These are phyloP conservation scores for Albugo candida DNA, from an alignment of 352 stramenopile species.

Conservation along the genomic window DNA sequence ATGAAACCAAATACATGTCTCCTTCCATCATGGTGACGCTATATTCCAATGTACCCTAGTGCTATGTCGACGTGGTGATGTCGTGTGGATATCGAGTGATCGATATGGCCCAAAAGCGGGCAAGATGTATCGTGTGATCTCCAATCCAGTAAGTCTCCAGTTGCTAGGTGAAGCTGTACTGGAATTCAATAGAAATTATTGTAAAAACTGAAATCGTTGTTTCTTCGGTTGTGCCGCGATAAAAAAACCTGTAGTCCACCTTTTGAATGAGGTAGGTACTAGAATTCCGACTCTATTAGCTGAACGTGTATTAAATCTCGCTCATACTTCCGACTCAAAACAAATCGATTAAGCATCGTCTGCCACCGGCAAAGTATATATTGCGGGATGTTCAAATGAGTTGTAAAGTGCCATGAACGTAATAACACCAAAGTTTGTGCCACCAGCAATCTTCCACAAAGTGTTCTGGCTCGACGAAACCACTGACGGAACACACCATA, in stretches of 20 bases:
- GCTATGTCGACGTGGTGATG: slow-evolving; percentile 3
- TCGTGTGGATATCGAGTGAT: slow-evolving; percentile 3
- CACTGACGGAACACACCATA: slow-evolving; percentile 7
- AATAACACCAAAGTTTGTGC: slow-evolving; percentile 5
- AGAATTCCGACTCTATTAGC: slow-evolving; percentile 3
- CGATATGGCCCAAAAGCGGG: neutral
- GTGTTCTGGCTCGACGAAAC: slow-evolving; percentile 3
- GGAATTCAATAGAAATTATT: slow-evolving; percentile 1
- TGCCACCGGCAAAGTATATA: neutral
- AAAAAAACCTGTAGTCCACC: slow-evolving; percentile 2
- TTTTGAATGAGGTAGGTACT: slow-evolving; percentile 3
- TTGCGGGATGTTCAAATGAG: neutral
- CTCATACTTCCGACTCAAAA: slow-evolving; percentile 6
- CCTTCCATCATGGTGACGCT: neutral
- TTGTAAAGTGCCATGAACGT: slow-evolving; percentile 4
- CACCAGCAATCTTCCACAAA: slow-evolving; percentile 1
- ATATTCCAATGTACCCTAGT: slow-evolving; percentile 1
- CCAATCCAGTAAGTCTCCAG: neutral
- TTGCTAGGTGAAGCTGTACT: neutral
- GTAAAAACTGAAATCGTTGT: slow-evolving; percentile 1
- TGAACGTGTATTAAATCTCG: slow-evolving; percentile 3
- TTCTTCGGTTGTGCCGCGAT: slow-evolving; percentile 4
- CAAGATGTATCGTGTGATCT: neutral
- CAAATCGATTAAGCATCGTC: slow-evolving; percentile 6
- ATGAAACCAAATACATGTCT: slow-evolving; percentile 5